These are phyloP conservation scores for Emmonsia crescens DNA, from an alignment of 2,329 filamentous ascomycete species.

Conservation along the genomic window DNA sequence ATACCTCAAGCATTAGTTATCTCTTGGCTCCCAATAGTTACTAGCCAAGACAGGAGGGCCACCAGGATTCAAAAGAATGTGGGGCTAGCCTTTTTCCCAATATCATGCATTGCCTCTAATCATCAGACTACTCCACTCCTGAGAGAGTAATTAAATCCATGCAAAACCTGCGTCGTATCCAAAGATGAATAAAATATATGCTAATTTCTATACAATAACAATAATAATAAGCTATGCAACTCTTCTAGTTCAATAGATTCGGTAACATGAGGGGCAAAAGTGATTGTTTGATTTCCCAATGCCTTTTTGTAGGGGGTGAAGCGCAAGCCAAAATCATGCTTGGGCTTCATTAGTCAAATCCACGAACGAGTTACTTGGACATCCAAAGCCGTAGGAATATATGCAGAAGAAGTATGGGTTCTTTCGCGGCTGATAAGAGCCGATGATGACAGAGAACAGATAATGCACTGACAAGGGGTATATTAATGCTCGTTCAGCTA, in stretches of 20 bases:
- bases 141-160: background rate
- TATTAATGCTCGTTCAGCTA: background rate
- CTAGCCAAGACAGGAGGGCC: background rate
- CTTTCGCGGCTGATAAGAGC: background rate
- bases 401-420: background rate
- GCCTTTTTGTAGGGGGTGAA: background rate
- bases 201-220: background rate
- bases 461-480: background rate
- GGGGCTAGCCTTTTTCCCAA: background rate
- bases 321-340: background rate
- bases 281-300: background rate
- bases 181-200: background rate
- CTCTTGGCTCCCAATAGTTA: background rate
- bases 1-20: background rate
- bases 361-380: background rate
- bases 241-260: background rate
- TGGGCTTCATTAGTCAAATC: background rate
- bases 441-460: background rate
- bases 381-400: background rate
- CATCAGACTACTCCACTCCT: background rate
- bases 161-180: background rate
- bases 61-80: background rate
- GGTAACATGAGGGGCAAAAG: background rate
- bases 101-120: background rate
- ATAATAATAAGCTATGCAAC: background rate